Evolutionary conservation across 148 eudicot genomes (phyloP).

Genomic region (Salicornia ramosissima): DNA sequence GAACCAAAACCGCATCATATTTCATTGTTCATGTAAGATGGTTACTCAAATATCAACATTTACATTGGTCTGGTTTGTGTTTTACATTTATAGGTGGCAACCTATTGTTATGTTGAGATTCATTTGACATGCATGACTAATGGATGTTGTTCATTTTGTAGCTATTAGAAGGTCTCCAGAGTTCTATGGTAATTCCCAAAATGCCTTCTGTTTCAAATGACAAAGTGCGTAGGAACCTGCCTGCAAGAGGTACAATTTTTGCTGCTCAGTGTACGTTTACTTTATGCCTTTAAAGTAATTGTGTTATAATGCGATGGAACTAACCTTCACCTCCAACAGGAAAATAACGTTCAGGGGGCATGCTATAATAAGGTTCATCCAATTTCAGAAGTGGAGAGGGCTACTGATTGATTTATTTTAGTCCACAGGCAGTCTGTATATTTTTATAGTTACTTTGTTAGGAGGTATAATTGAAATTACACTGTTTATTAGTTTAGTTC

Average conservation of each 20-base stretch:
- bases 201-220: constrained; percentile 61
- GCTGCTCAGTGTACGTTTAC: not conserved
- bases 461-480: constrained; percentile 22
- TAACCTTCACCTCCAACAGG: constrained; percentile 21
- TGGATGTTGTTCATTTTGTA: constrained; percentile 24
- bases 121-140: not conserved
- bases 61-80: not conserved
- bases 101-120: not conserved
- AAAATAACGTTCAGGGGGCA: constrained; percentile 11
- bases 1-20: too few species aligned
- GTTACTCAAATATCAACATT: not conserved
- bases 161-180: constrained; percentile 88
- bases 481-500: constrained; percentile 22
- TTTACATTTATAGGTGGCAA: not conserved
- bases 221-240: constrained; percentile 43
- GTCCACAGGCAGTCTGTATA: constrained; percentile 28
- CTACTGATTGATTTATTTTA: constrained; percentile 21
- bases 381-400: constrained; percentile 13
- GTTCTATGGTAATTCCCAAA: constrained; percentile 66
- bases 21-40: not conserved
- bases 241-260: constrained; percentile 34
- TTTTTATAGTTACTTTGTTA: constrained; percentile 27
- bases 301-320: not conserved
- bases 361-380: constrained; percentile 4
- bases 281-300: not conserved